These are phyloP conservation scores for Yamagishiella unicocca DNA, from an alignment of 139 green algal species.

Conservation along the genomic window DNA sequence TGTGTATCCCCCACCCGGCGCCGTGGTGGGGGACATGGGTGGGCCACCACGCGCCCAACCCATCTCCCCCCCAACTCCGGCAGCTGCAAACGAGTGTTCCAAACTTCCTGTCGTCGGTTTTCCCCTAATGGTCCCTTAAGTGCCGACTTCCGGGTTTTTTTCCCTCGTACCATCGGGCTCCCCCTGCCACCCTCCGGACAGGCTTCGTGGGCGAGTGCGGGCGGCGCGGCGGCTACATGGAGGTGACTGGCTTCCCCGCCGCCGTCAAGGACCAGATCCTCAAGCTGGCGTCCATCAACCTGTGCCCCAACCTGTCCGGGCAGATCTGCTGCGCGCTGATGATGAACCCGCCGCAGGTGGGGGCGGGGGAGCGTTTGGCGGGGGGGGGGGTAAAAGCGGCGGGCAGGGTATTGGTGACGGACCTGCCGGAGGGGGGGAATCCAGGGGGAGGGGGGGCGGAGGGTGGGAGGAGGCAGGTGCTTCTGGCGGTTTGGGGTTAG, in stretches of 20 bases:
- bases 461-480: no score
- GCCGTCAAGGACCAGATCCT: constrained; percentile 85
- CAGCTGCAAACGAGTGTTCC: no score
- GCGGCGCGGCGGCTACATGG: constrained; percentile 91
- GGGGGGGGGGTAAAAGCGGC: neutral
- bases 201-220: constrained; percentile 92
- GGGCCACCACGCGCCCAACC: no score
- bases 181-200: neutral
- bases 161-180: neutral
- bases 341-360: constrained; percentile 87
- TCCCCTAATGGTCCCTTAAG: no score
- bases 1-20: no score
- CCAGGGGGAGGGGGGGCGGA: no score
- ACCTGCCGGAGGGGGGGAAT: no score
- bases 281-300: constrained; percentile 93
- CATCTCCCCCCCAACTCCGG: no score
- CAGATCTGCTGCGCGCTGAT: constrained; percentile 92
- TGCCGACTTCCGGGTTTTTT: neutral
- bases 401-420: no score
- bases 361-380: neutral
- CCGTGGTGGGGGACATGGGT: no score
- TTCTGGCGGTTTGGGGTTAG: no score
- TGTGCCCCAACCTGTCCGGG: constrained; percentile 93
- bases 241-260: constrained; percentile 84
- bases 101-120: no score